phyloP scores from a whole-genome alignment of 495 filamentous ascomycete species.

The Rhypophila decipiens region DNA sequence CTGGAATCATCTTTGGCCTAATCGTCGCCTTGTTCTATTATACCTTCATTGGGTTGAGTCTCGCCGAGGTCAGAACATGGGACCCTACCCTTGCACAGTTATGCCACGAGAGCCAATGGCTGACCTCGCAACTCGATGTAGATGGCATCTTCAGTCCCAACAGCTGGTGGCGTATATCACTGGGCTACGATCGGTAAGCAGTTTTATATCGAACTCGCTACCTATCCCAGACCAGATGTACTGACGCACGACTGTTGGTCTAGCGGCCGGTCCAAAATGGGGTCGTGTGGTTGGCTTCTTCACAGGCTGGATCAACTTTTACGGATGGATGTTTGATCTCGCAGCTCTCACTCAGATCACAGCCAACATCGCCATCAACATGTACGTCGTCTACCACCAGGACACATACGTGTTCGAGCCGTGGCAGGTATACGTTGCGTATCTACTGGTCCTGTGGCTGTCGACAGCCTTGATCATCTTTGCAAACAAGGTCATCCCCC shows the following conservation, averaged over 20 bases:
- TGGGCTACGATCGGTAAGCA: conserved; percentile 60
- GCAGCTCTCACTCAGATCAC: conserved; percentile 64
- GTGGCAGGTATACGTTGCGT: conserved; percentile 74
- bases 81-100: too few species aligned
- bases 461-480: conserved; percentile 60
- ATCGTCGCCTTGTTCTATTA: conserved; percentile 40
- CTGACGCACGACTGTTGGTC: background rate
- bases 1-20: conserved; percentile 52
- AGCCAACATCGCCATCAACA: conserved; percentile 59
- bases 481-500: conserved; percentile 60
- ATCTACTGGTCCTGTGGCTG: conserved; percentile 61
- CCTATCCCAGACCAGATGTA: background rate
- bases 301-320: conserved; percentile 72
- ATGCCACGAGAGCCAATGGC: too few species aligned
- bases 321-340: conserved; percentile 64
- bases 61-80: conserved; percentile 42
- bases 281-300: conserved; percentile 70
- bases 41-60: conserved; percentile 37
- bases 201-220: background rate
- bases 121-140: too few species aligned
- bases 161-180: conserved; percentile 78
- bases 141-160: conserved; percentile 73
- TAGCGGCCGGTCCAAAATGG: conserved; percentile 55
- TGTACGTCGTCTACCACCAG: conserved; percentile 68
- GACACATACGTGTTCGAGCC: conserved; percentile 48